A percentile compares a stretch with the other conserved stretches of the same genome.
Conservation (phyloP, 306 rosid species). For the Dicorynia guianensis region DNA sequence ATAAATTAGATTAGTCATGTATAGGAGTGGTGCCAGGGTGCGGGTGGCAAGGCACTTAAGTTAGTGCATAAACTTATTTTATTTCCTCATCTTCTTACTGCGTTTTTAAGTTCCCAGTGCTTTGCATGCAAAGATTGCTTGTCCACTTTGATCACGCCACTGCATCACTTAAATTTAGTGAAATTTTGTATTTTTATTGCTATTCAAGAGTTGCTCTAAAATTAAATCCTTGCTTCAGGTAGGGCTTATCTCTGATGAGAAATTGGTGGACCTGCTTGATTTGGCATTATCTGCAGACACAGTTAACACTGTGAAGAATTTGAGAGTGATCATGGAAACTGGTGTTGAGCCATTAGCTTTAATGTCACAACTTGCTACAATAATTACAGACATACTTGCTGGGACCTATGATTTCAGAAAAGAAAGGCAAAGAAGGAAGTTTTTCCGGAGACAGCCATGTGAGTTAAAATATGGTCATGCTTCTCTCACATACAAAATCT, state of each 20-base stretch:
- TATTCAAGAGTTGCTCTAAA: conserved; percentile 40
- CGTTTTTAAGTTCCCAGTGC: background rate
- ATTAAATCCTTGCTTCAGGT: conserved; percentile 64
- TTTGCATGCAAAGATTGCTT: background rate
- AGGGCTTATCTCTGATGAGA: conserved; percentile 97
- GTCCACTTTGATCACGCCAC: background rate
- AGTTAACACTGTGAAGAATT: conserved; percentile 89
- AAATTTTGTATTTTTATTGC: conserved; percentile 32
- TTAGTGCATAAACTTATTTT: background rate
- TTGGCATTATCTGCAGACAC: conserved; percentile 98
- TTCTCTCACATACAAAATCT: too few species aligned
- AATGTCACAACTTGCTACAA: conserved; percentile 98
- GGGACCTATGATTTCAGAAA: conserved; percentile 81
- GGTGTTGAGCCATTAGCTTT: conserved; percentile 96
- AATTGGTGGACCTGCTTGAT: conserved; percentile 95
- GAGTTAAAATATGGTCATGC: too few species aligned
- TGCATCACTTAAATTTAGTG: conserved; percentile 10
- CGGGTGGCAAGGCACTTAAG: background rate
- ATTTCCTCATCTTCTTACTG: background rate
- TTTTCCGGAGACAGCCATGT: conserved; percentile 88
- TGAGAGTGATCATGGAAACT: conserved; percentile 91
- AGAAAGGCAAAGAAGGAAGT: conserved; percentile 83
- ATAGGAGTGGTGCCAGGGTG: background rate
- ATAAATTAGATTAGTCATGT: background rate
- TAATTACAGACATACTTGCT: conserved; percentile 95